Conservation (phyloP, 148 eudicot species). For the Rhododendron williamsianum region DNA sequence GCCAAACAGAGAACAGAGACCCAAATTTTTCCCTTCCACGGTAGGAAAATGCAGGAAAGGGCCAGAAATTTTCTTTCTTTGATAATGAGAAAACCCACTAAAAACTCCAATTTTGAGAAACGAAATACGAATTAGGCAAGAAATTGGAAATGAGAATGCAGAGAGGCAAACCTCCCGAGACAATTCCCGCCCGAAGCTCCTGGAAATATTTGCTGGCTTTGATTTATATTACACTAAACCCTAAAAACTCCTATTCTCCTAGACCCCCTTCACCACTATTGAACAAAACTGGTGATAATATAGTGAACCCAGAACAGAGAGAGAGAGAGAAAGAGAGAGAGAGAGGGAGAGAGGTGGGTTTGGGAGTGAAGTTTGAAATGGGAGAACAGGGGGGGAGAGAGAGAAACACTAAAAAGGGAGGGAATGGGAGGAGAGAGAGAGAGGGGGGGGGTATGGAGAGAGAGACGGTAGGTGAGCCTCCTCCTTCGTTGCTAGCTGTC, state of each 20-base stretch:
- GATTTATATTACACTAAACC: neutral
- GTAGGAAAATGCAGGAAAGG: neutral
- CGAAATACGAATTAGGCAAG: neutral
- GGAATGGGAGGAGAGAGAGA: neutral
- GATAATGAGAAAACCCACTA: neutral
- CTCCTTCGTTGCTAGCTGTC: constrained; percentile 41
- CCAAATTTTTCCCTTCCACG: neutral
- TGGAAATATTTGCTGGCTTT: neutral
- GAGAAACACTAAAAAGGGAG: constrained; percentile 4
- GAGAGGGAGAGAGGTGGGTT: neutral
- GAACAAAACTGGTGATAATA: neutral
- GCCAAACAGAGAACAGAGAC: neutral
- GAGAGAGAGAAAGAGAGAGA: constrained; percentile 10
- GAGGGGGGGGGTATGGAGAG: neutral
- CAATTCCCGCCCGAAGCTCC: constrained; percentile 6
- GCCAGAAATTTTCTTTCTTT: neutral
- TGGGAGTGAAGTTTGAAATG: constrained; percentile 7
- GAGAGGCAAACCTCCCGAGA: constrained; percentile 19
- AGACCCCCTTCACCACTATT: neutral
- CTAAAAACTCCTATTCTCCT: neutral
- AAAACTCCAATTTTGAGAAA: neutral
- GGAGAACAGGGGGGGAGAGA: constrained; percentile 14
- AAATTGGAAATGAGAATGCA: neutral
- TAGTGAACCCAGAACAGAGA: neutral
- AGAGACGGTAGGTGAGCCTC: constrained; percentile 19